Evolutionary conservation across 805 yeast genomes (phyloP), one percentile per base, ranked within the genome.

Genomic region (Kuraishia capsulata): DNA sequence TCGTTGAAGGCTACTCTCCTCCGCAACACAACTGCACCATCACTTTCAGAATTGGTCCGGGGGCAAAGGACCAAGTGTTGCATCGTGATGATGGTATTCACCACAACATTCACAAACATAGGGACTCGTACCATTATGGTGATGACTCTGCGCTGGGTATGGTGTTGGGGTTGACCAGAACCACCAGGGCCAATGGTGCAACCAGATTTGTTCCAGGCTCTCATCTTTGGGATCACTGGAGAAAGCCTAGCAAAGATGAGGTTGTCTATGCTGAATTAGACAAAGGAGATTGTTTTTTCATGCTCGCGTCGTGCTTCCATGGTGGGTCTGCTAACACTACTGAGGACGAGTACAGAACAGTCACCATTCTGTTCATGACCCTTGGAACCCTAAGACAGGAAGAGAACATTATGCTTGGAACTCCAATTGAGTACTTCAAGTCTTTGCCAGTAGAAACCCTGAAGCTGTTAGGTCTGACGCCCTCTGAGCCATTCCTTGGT

Each of bases 181-280:
- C 54, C 5, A 56, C 58, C 6, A 51, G 46, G 32, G 54, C 32
- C 23, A 56, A 56, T 35, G 61, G 61, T n/a, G 61, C 57, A 13
- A 56, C 61, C 3, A 42, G 58, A 30, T 41, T 53, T 11, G 50
- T 56, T 38, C 57, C 59, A 9, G 58, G 59, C 1, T 52, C 58
- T 13, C 61, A 56, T 38, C 40, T 52, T 8, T 54, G 59, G 60
- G 58, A 47, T 25, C 46, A 45, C 33, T 46, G 41, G 19, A 44
- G 49, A 38, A 36, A 44, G 5, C 58, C 59, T 13, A 34, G 37
- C 17, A 47, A 53, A 28, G 51, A 48, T 9, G 45, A 45, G 29
- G 34, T 38, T 3, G 34, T 41, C 11, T 47, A 51, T 20, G 55
- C 52, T 2, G 55, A 50, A 37, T 25, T 54, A 19, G 45, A 52